These are phyloP conservation scores for Aspergillus puulaauensis DNA, from an alignment of 2,329 filamentous ascomycete species.

Conservation along the genomic window DNA sequence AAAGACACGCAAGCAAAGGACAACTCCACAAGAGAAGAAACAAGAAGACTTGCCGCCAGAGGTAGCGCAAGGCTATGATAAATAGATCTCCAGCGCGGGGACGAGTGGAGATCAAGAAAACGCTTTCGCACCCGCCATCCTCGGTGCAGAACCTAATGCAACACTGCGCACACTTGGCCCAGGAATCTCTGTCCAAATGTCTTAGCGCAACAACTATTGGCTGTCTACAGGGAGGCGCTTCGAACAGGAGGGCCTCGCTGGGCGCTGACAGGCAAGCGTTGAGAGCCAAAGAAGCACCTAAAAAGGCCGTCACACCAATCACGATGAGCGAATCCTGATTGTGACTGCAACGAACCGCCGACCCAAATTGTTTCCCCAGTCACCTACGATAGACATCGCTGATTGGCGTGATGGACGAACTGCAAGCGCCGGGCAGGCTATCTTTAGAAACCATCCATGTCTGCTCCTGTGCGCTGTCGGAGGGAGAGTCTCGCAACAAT, in stretches of 20 bases:
- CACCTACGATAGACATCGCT: conserved; percentile 12
- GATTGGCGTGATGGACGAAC: conserved; percentile 21
- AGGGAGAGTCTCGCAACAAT: neutral
- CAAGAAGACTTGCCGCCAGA: conserved; percentile 20
- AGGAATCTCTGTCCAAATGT: conserved; percentile 12
- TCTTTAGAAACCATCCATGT: conserved; percentile 25
- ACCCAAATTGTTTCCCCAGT: conserved; percentile 8
- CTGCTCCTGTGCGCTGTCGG: neutral
- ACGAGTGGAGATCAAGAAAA: conserved; percentile 18
- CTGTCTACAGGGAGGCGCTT: conserved; percentile 17
- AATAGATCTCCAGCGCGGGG: conserved; percentile 23
- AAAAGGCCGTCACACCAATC: conserved; percentile 17
- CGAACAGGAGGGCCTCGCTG: conserved; percentile 11
- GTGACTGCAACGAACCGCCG: conserved; percentile 24
- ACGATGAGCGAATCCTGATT: conserved; percentile 1
- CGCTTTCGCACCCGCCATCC: conserved; percentile 13
- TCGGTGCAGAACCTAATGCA: conserved; percentile 35
- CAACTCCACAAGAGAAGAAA: conserved; percentile 19
- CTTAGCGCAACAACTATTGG: conserved; percentile 19
- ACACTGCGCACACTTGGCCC: conserved; percentile 25
- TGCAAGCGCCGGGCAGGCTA: conserved; percentile 31
- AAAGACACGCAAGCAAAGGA: conserved; percentile 26
- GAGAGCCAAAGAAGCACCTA: neutral
- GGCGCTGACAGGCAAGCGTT: conserved; percentile 15
- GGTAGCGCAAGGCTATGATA: conserved; percentile 28